Evolutionary conservation across 2,329 filamentous ascomycete species (phyloP), one percentile per base, ranked within the genome.

Genomic region (Graphiopsis chlorocephala): DNA sequence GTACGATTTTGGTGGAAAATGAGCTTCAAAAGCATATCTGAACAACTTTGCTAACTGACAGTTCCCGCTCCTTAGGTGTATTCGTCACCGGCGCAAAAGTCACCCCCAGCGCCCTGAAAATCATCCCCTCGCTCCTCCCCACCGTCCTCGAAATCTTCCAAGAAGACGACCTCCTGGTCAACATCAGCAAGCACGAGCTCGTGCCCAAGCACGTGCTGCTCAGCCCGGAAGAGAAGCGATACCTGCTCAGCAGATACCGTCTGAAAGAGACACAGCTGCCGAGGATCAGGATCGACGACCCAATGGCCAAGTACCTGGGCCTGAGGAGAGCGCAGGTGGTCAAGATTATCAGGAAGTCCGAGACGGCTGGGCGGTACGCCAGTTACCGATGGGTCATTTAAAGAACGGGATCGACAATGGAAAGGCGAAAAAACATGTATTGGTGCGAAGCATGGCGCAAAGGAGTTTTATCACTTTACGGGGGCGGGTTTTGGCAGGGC

Each of bases 241-340:
- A 90, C 42, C 81, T 99, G 73, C 84, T 99, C 66, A 88, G 93
- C 80, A 85, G 95, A 68, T 99, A 99, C 80, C 88, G 95, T 57
- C 81, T 99, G 78, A 98, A 97, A 87, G 95, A 99, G 84, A 97
- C 92, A 11, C 95, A 99, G 82, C 83, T 99, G 75, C 95, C 95
- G 4, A 86, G 95, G 64, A 97, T 99, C 72, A 87, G 97, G 78
- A 86, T 91, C 70, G 91, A 91, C 71, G 95, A 99, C 77, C 95
- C 95, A 3, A 93, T 99, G 61, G 92, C 95, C 28, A 89, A 90
- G 73, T 99, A 98, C 78, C 82, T 97, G 63, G 95, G 95, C 14
- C 82, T 99, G 76, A 90, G 91, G 82, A 86, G 93, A 75, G 93
- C 93, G 3, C 91, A 97, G 79, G 93, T 99, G 3, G 95, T 99